phyloP scores from a whole-genome alignment of 345 rosid species.

The Viola odorata region DNA sequence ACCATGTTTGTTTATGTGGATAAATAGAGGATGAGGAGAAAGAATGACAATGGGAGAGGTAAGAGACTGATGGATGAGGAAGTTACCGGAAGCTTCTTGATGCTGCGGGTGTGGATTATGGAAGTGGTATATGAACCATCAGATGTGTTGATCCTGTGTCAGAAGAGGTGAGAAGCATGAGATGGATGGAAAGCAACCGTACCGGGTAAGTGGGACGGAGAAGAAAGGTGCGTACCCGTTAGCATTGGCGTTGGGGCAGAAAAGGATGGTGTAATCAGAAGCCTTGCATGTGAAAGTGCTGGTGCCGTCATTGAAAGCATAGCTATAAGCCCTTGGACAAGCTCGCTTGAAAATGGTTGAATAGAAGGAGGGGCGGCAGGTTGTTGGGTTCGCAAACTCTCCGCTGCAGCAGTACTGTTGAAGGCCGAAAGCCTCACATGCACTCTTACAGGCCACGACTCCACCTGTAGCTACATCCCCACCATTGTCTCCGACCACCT shows the following conservation, averaged over 20 bases:
- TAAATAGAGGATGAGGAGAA: constrained; percentile 28
- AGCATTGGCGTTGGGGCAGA: constrained; percentile 67
- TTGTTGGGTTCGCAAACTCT: constrained; percentile 73
- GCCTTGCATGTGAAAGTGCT: constrained; percentile 93
- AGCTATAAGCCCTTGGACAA: constrained; percentile 88
- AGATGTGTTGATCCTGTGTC: constrained; percentile 32
- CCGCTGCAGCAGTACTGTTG: constrained; percentile 93
- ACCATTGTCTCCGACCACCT: constrained; percentile 53
- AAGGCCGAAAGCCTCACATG: constrained; percentile 77
- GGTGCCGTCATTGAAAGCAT: constrained; percentile 70
- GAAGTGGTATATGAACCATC: constrained; percentile 20
- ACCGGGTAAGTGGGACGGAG: too few relatives aligned
- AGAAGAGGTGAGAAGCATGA: background rate
- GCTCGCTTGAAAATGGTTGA: constrained; percentile 75
- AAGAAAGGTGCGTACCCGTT: constrained; percentile 17
- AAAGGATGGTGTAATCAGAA: constrained; percentile 53
- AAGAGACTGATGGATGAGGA: constrained; percentile 43
- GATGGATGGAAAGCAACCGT: background rate
- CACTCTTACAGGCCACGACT: constrained; percentile 77
- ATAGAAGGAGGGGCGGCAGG: constrained; percentile 65
- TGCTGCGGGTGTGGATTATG: constrained; percentile 22
- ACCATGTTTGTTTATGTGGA: constrained; percentile 9
- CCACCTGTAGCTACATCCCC: constrained; percentile 21
- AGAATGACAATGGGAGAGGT: constrained; percentile 28
- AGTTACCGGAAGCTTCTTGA: constrained; percentile 24